Evolutionary conservation across 176 grass and related monocot genomes (phyloP), one percentile per base, ranked within the genome.

Genomic region (Oryza glumipatula): DNA sequence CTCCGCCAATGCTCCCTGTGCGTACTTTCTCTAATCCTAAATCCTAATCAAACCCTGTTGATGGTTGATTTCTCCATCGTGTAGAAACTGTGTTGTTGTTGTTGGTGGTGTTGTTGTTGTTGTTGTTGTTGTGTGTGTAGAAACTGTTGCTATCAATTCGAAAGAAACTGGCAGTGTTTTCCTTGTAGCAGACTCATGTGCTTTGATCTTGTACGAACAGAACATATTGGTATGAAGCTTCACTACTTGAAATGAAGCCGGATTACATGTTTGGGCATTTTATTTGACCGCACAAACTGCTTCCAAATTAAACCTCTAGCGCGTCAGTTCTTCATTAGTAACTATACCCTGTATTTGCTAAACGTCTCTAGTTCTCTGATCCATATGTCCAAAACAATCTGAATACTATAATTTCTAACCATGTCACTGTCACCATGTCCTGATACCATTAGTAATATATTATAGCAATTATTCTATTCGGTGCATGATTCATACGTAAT

Each of bases 1-100:
- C 88, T 97, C 65, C 83, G 30, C 6, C 88, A 78, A 19, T 97
- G 90, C 74, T 91, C 94, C 26, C 72, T 80, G 92, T 97, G 58
- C 76, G 83, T 81, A 21, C 39, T 38, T 38, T 6, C 36, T 32
- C 5, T 38, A 38, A 1, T 38, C 36, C 36, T 38, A 38, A 38
- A 1, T 38, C 36, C 36, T 38, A 38, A 38, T 38, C 36, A 38
- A 38, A 38, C 36, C 36, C 36, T 38, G 36, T 38, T 5, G 36
- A 38, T 38, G 36, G 36, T 4, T 38, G 36, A 38, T 38, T 38
- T 38, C 36, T 38, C 36, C 36, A 38, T 38, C 36, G 75, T 26
- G 58, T 56, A 41, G 19, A 19, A n/a, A 13, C 22, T 22, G 26
- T 65, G 26, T 26, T 26, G 26, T 26, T 26, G 26, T 26, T 26